Percentiles rank a stretch among this genome's conserved stretches.
Evolutionary conservation across 2,329 filamentous ascomycete genomes (phyloP).

Genomic region (Aspergillus ochraceoroseus): DNA sequence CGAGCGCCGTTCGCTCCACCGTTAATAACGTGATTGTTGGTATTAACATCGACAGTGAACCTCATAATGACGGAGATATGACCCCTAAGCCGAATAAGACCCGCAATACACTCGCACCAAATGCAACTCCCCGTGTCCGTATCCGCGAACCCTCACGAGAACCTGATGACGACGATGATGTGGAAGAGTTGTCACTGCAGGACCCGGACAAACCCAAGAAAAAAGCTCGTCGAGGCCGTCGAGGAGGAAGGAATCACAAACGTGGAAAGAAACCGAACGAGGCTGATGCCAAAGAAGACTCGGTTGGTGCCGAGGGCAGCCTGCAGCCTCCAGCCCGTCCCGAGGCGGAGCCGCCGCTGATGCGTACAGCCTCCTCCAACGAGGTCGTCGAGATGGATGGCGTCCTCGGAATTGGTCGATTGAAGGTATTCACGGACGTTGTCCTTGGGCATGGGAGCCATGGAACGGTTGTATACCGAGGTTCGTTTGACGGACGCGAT

Average conservation of each 20-base stretch:
- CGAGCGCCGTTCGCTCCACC: slow-evolving; percentile 22
- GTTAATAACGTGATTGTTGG: slow-evolving; percentile 34
- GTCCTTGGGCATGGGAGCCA: slow-evolving; percentile 76
- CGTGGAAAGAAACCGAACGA: slow-evolving; percentile 46
- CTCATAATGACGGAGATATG: slow-evolving; percentile 20
- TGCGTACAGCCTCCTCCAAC: slow-evolving; percentile 52
- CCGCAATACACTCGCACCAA: slow-evolving; percentile 18
- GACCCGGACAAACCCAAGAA: slow-evolving; percentile 55
- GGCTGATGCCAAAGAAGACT: slow-evolving; percentile 46
- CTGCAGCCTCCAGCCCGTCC: slow-evolving; percentile 44
- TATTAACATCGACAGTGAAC: slow-evolving; percentile 24
- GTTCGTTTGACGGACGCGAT: slow-evolving; percentile 86
- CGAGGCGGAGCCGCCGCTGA: slow-evolving; percentile 59
- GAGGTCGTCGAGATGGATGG: slow-evolving; percentile 58
- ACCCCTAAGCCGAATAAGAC: slow-evolving; percentile 30
- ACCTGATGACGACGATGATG: slow-evolving; percentile 33
- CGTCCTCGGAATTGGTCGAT: slow-evolving; percentile 55
- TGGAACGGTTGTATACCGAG: slow-evolving; percentile 92
- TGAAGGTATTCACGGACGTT: slow-evolving; percentile 56
- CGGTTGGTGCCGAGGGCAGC: slow-evolving; percentile 52
- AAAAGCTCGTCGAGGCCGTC: slow-evolving; percentile 65
- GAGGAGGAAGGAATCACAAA: slow-evolving; percentile 65
- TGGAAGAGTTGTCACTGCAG: slow-evolving; percentile 27
- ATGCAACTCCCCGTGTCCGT: slow-evolving; percentile 35
- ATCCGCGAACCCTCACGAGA: slow-evolving; percentile 39